phyloP scores from a whole-genome alignment of 1,284 basidiomycete species.

The Irpex rosettiformis region DNA sequence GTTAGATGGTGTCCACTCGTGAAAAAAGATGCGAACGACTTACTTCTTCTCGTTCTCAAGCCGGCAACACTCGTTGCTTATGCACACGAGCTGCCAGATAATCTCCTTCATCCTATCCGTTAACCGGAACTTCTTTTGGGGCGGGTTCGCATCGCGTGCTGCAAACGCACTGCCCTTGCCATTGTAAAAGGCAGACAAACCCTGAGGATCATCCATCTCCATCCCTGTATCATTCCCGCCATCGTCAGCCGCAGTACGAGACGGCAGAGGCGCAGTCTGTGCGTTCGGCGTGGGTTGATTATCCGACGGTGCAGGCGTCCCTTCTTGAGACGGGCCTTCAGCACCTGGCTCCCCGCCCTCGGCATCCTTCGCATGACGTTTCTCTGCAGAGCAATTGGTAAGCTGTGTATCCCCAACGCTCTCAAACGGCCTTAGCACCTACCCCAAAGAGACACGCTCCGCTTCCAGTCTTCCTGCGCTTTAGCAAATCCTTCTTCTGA shows the following conservation, averaged over 20 bases:
- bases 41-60: slow-evolving; percentile 85
- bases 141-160: slow-evolving; percentile 49
- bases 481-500: slow-evolving; percentile 63
- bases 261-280: slow-evolving; percentile 16
- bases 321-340: slow-evolving; percentile 32
- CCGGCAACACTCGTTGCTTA: slow-evolving; percentile 77
- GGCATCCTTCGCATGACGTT: slow-evolving; percentile 48
- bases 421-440: slow-evolving; percentile 21
- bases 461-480: slow-evolving; percentile 73
- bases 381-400: slow-evolving; percentile 37
- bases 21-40: slow-evolving; percentile 26
- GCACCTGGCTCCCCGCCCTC: slow-evolving; percentile 29
- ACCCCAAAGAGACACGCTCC: slow-evolving; percentile 64
- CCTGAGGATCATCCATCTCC: slow-evolving; percentile 27
- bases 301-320: slow-evolving; percentile 28
- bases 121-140: slow-evolving; percentile 66
- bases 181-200: slow-evolving; percentile 23
- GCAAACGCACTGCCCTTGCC: slow-evolving; percentile 25
- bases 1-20: no score
- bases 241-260: slow-evolving; percentile 18
- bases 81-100: slow-evolving; percentile 74
- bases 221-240: slow-evolving; percentile 20
- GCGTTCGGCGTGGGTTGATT: slow-evolving; percentile 22
- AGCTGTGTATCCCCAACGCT: background rate
- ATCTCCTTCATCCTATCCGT: slow-evolving; percentile 73